A percentile compares a stretch with the other conserved stretches of the same genome.
Evolutionary conservation across 2,329 filamentous ascomycete species (phyloP).

Genomic region (Fusarium equiseti): DNA sequence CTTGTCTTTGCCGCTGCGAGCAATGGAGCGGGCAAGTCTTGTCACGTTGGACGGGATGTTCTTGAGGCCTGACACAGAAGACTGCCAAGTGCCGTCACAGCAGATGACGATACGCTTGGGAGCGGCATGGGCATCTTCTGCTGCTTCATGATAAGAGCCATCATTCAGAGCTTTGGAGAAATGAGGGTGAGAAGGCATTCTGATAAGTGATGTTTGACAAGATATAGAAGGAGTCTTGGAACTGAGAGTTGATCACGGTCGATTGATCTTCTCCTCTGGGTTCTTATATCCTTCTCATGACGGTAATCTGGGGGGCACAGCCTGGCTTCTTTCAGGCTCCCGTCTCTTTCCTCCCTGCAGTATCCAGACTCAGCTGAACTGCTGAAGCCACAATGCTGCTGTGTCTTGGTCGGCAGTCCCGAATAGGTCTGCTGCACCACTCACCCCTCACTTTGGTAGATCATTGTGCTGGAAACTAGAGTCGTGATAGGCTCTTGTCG

Average conservation of each 20-base stretch:
- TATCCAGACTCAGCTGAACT: conserved; percentile 20
- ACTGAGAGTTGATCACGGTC: background rate
- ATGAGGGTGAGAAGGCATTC: conserved; percentile 30
- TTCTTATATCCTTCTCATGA: conserved; percentile 24
- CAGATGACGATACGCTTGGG: conserved; percentile 51
- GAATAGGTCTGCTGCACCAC: conserved; percentile 24
- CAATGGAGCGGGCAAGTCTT: conserved; percentile 50
- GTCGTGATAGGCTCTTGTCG: conserved; percentile 29
- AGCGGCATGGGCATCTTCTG: conserved; percentile 18
- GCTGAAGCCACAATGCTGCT: conserved; percentile 35
- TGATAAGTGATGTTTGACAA: background rate
- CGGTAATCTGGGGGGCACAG: background rate
- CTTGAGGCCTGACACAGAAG: conserved; percentile 42
- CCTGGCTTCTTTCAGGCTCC: conserved; percentile 8
- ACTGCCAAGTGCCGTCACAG: conserved; percentile 55
- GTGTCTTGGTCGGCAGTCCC: conserved; percentile 32
- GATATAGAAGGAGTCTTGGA: background rate
- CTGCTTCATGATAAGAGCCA: conserved; percentile 34
- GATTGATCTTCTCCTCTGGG: background rate
- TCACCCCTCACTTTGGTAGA: conserved; percentile 33
- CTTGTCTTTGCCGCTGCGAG: conserved; percentile 41
- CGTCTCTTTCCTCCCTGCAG: conserved; percentile 3
- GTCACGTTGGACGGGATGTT: conserved; percentile 52
- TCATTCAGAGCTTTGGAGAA: conserved; percentile 15
- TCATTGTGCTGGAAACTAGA: conserved; percentile 19